Evolutionary conservation across 768 basidiomycete species (phyloP).

Genomic region (Cubamyces lactineus): DNA sequence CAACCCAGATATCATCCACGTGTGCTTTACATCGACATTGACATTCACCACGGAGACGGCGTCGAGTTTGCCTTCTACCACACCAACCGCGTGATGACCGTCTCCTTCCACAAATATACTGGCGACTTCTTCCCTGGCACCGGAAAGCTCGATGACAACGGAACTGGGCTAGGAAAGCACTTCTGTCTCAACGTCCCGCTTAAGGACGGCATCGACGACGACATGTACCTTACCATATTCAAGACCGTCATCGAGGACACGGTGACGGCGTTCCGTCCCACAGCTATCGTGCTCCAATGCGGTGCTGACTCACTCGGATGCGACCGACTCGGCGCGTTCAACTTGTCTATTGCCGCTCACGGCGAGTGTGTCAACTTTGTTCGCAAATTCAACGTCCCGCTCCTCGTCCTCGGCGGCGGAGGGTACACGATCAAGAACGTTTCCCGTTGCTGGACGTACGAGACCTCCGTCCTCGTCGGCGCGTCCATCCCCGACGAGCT

Average conservation of each 20-base stretch:
- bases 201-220: slow-evolving; percentile 95
- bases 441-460: slow-evolving; percentile 98
- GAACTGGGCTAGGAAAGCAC: slow-evolving; percentile 85
- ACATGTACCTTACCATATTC: slow-evolving; percentile 94
- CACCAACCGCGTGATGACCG: slow-evolving; percentile 97
- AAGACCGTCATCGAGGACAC: slow-evolving; percentile 96
- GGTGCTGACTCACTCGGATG: slow-evolving; percentile 96
- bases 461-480: slow-evolving; percentile 91
- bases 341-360: slow-evolving; percentile 95
- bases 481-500: slow-evolving; percentile 83
- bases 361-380: slow-evolving; percentile 99
- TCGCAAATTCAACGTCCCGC: slow-evolving; percentile 86
- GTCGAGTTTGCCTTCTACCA: slow-evolving; percentile 98
- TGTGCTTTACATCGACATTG: slow-evolving; percentile 98
- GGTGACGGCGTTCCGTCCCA: slow-evolving; percentile 84
- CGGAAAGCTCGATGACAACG: slow-evolving; percentile 93
- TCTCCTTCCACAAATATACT: slow-evolving; percentile 99
- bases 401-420: slow-evolving; percentile 92
- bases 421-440: slow-evolving; percentile 98
- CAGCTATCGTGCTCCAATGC: slow-evolving; percentile 92
- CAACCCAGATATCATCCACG: slow-evolving; percentile 79
- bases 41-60: slow-evolving; percentile 98
- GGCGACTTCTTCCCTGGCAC: slow-evolving; percentile 99
- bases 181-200: slow-evolving; percentile 95
- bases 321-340: slow-evolving; percentile 95